Evolutionary conservation across 202 grass and related monocot genomes (phyloP), one percentile per base, ranked within the genome.

Genomic region (Musa balbisiana): DNA sequence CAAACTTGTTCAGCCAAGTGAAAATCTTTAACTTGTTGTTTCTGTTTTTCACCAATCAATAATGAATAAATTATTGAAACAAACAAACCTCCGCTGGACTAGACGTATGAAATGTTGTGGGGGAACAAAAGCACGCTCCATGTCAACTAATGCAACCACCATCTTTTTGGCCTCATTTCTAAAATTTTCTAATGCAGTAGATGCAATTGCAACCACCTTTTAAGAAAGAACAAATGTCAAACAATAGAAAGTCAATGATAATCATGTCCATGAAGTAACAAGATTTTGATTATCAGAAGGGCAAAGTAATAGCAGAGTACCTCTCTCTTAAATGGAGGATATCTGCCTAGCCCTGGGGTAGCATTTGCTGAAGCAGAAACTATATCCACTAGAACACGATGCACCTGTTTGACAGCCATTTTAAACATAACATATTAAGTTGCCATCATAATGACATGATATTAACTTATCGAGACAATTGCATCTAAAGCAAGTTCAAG

Each of bases 41-140:
- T 11, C 27, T 24, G 20, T 27, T 43, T 29, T 67, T 27, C 25
- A 27, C 26, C 2, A 51, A 27, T 19, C 13, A 17, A 14, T 5
- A 51, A 71, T 65, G 17, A 72, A 43, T 69, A 52, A 14, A 53
- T 20, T 80, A 76, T 12, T 59, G 60, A 82, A 62, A 23, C 0
- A 53, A 83, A 79, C 80, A 64, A 69, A 96, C 95, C 95, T 92
- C 69, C 91, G 94, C 80, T 99, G 95, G 62, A 99, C 85, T 78
- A 99, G 86, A 71, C 95, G 88, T 70, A 99, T 99, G 87, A 99
- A 99, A 70, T 95, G 95, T 75, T 98, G 91, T 2, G 92, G 89
- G 82, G 92, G 92, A 78, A 96, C 87, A 27, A 88, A 96, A 55
- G 85, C 89, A 81, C 85, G 89, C 62, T 96, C 92, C 92, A 96